Base-by-base conservation (phyloP, 768 basidiomycete genomes). In the Tricholoma matsutake region DNA sequence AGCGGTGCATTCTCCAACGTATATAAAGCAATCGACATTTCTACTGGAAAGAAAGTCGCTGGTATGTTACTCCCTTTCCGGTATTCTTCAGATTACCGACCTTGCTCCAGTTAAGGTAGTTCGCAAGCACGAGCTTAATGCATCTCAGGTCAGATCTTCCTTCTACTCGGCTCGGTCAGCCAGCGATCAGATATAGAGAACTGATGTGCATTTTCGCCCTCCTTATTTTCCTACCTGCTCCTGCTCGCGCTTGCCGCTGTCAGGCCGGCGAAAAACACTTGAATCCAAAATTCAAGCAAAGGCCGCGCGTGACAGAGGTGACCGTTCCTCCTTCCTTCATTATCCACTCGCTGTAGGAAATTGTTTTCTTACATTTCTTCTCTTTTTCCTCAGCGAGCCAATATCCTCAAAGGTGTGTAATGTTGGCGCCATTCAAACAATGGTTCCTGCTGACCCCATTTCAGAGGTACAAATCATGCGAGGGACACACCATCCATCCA, bases 381-480 rank as follows among this genome's bases (percentile, higher is more conserved):
- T 73, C 69, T 59, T 65, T 65, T 53, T 18, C 49, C 47, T 16
- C 74, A 99, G 97, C 92, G 97, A 63, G 87, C 96, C 63, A 98
- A 98, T 73, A 97, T 98, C 64, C 85, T 98, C 68, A 99, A 99
- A 84, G 92, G 92, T 86, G 59, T 53, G 77, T 69, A 32, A 14
- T 13, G 13, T 47, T 51, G 6, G 16, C 3, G 14, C 6, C 29
- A 18, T 14, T 6, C 31, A 31, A 32, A 32, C 47, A 28, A 10
- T 52, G 22, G 35, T 32, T 37, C 34, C 35, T 37, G 31, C 56
- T 64, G 47, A 60, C 37, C 56, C 62, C 54, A 35, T 58, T 61
- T 6, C 72, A 94, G 97, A 99, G 87, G 97, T 99, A 11, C 95
- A 97, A 76, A 98, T 99, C 70, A 99, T 99, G 96, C 91, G 96